Evolutionary conservation across 441 rosid genomes (phyloP), one percentile per base, ranked within the genome.

Genomic region (Bruguiera hainesii): DNA sequence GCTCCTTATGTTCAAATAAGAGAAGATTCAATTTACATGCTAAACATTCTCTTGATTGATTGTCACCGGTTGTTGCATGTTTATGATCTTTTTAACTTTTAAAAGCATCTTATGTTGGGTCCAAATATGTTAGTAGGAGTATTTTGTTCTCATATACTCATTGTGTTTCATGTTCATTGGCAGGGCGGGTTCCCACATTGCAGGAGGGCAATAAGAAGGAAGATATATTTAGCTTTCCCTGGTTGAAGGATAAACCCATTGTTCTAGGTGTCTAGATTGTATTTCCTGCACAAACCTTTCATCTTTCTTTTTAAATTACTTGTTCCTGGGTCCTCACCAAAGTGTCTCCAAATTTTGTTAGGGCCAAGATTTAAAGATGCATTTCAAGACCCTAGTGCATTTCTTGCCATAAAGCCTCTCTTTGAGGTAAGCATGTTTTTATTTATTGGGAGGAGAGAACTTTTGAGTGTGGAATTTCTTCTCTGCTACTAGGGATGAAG

Each of bases 331-430:
- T 51, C 73, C 56, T 66, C 63, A 61, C 61, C 61, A 3, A 49
- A 60, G 53, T 61, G 58, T 52, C 53, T 19, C 7, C 37, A 68
- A 42, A 71, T 71, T 26, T 70, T 42, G 1, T 2, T 3, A 95
- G 99, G 99, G 71, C 84, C 98, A 10, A 86, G 95, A 76, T 92
- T 95, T 79, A 95, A 83, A 82, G 99, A 95, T 65, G 99, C 99
- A 29, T 95, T 95, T 77, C 98, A 89, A 73, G 98, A 95, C 65
- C 97, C 98, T n/a, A 75, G 70, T 68, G 81, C 91, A 48, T 95
- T 83, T 84, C 81, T 92, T 68, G 84, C 91, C 33, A 67, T 90
- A 65, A 81, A 90, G 74, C 91, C 99, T 72, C 78, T 88, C 49
- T 95, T 95, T 57, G 90, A 91, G 79, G 98, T 89, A 74, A 59